Conservation (phyloP, 192 early-diverging fungal genomes). For the Gamsiella multidivaricata region DNA sequence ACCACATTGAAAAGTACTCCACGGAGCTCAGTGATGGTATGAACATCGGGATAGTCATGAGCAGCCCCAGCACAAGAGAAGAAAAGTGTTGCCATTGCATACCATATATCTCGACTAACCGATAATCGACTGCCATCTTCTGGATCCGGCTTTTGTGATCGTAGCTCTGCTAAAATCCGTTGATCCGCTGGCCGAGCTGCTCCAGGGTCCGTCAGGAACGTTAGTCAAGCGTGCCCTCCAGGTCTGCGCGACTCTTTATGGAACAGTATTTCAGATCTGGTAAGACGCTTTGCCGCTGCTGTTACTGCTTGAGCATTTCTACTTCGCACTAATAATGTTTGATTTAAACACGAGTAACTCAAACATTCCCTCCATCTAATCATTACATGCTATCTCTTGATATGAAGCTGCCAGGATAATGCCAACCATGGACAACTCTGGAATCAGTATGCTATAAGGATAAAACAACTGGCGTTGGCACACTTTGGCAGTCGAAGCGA, state of each 20-base stretch:
- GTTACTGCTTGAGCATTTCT: no score
- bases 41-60: not conserved
- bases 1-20: conserved; percentile 18
- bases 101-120: no score
- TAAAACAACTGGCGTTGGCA: conserved; percentile 23
- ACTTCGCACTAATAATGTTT: not conserved
- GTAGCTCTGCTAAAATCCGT: conserved; percentile 26
- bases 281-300: not conserved
- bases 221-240: conserved; percentile 30
- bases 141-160: not conserved
- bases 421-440: conserved; percentile 17
- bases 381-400: not conserved
- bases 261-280: conserved; percentile 40
- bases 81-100: not conserved
- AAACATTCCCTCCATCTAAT: not conserved
- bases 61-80: no score
- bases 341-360: not conserved
- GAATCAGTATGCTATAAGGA: conserved; percentile 46
- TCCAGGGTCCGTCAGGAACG: conserved; percentile 11
- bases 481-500: conserved; percentile 20
- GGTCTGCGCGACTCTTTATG: conserved; percentile 38
- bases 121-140: not conserved
- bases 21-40: conserved; percentile 28
- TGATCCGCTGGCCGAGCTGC: conserved; percentile 15
- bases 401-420: conserved; percentile 28